Evolutionary conservation across 116 monocot genomes (phyloP).

Genomic region (Cymodocea nodosa): DNA sequence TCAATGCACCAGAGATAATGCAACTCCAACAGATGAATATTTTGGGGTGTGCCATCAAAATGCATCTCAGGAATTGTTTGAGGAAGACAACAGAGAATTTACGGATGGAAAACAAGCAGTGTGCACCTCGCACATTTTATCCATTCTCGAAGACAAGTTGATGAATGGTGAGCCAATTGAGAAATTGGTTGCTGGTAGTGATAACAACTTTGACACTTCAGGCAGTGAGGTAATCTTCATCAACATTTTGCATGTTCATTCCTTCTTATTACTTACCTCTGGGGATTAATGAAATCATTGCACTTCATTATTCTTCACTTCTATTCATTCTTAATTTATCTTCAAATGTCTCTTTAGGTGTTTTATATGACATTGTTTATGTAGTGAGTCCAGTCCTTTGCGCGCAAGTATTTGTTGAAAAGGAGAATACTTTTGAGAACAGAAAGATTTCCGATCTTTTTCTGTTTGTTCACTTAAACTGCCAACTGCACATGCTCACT

Average conservation of each 20-base stretch:
- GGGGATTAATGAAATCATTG: background rate
- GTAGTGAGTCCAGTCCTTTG: background rate
- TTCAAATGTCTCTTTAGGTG: background rate
- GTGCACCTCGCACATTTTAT: conserved; percentile 21
- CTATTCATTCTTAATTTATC: background rate
- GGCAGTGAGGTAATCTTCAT: conserved; percentile 26
- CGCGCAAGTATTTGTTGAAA: no score
- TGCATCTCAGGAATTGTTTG: conserved; percentile 6
- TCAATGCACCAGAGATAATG: conserved; percentile 6
- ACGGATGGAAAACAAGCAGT: conserved; percentile 23
- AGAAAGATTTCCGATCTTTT: no score
- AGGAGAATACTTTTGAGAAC: no score
- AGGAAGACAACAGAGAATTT: conserved; percentile 7
- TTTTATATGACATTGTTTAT: background rate
- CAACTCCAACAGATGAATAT: conserved; percentile 11
- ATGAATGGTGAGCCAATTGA: conserved; percentile 9
- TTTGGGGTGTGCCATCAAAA: conserved; percentile 7
- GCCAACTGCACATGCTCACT: no score
- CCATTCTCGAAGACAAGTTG: conserved; percentile 16
- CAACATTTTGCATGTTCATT: background rate
- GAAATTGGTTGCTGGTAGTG: conserved; percentile 16
- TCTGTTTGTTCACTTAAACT: no score
- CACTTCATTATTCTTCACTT: background rate
- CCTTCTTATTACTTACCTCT: conserved; percentile 5
- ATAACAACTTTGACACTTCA: background rate